Evolutionary conservation across 73 alveolate species (phyloP).

Genomic region (Symbiodinium natans): DNA sequence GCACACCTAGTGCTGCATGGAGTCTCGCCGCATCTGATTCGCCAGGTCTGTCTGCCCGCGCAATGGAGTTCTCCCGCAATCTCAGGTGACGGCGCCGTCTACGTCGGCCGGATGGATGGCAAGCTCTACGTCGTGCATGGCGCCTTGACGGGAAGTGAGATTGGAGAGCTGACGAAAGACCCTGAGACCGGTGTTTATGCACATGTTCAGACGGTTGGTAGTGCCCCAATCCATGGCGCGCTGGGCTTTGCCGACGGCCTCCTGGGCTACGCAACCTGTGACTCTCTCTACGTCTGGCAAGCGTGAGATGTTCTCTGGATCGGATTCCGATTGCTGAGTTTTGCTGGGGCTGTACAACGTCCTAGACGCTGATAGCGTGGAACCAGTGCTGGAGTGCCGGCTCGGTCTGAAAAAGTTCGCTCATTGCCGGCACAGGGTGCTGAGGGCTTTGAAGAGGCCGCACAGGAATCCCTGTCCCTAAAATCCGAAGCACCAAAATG

Average conservation of each 20-base stretch:
- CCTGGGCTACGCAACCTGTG: background rate
- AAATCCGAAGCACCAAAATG: too few relatives aligned
- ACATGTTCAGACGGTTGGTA: background rate
- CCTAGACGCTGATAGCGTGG: too few relatives aligned
- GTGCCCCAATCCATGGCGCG: slow-evolving; percentile 12
- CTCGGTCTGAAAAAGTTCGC: too few relatives aligned
- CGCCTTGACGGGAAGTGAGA: background rate
- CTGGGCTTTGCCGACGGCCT: slow-evolving; percentile 1
- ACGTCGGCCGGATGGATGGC: slow-evolving; percentile 5
- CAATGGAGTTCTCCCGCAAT: background rate
- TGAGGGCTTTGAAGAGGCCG: too few relatives aligned
- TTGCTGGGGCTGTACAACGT: too few relatives aligned
- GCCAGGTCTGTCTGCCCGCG: background rate
- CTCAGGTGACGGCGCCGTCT: background rate
- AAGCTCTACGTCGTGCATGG: slow-evolving; percentile 3
- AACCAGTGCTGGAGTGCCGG: too few relatives aligned
- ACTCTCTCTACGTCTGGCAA: slow-evolving; percentile 2
- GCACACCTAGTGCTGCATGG: background rate
- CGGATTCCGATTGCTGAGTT: too few relatives aligned
- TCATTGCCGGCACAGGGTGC: too few relatives aligned
- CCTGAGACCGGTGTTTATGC: background rate
- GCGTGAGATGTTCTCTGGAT: background rate
- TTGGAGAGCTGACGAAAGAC: background rate
- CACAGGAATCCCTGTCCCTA: too few relatives aligned
- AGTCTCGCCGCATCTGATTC: background rate